Evolutionary conservation across 805 yeast species (phyloP), one percentile per base, ranked within the genome.

Genomic region (Yarrowia porcina): DNA sequence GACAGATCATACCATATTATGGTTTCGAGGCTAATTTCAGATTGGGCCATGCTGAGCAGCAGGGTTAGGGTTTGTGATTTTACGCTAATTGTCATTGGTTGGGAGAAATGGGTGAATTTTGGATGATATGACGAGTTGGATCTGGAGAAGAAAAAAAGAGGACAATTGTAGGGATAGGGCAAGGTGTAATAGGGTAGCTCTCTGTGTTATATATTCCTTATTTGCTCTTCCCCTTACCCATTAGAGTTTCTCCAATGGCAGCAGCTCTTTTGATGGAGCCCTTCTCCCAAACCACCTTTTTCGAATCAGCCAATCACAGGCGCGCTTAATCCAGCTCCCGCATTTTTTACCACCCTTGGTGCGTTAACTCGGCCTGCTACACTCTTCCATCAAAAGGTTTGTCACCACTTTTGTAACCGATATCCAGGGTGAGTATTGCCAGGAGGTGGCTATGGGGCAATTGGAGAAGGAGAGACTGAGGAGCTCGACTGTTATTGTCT

Each of bases 381-480:
- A 52, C 59, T 52, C 59, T 52, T 52, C 59, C 59, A 52, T 52
- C 59, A 52, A 52, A 49, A 52, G 59, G 59, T 52, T 52, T 52
- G 59, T 52, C 59, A 52, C 59, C 59, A 52, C 59, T 52, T 52
- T 52, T 52, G 59, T 52, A 52, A 52, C 56, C 59, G 59, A 52
- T 52, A 23, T 52, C 59, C 44, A 52, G 59, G 59, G 59, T 52
- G 59, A 52, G 59, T 52, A 52, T 12, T 8, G 57, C 11, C 13
- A 21, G 23, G 9, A 4, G 44, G 33, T 20, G n/a, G n/a, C n/a
- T n/a, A n/a, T n/a, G n/a, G n/a, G n/a, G n/a, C n/a, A n/a, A n/a
- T n/a, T n/a, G n/a, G n/a, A n/a, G n/a, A n/a, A n/a, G n/a, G n/a
- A n/a, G n/a, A n/a, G n/a, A n/a, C n/a, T n/a, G n/a, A n/a, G n/a